Conservation (phyloP, 1,284 basidiomycete genomes). For the Moesziomyces antarcticus region DNA sequence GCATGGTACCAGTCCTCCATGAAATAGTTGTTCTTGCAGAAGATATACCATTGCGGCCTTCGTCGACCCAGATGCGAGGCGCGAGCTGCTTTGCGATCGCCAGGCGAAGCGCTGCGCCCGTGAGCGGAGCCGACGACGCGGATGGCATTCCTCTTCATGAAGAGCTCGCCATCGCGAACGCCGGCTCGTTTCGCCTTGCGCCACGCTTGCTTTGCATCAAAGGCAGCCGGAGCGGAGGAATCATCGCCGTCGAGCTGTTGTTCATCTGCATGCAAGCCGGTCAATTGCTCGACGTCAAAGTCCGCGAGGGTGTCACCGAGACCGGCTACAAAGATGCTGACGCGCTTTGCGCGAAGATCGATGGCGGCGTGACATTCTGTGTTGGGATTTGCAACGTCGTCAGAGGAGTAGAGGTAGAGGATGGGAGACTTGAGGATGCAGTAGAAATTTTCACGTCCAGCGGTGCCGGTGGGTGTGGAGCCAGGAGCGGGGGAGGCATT, state of each 20-base stretch:
- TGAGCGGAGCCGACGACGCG: slow-evolving; percentile 50
- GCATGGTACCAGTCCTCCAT: slow-evolving; percentile 92
- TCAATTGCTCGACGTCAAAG: slow-evolving; percentile 26
- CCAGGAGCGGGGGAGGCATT: slow-evolving; percentile 5
- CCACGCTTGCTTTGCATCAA: slow-evolving; percentile 27
- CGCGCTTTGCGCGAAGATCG: slow-evolving; percentile 60
- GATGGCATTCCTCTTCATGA: slow-evolving; percentile 64
- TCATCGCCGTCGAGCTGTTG: slow-evolving; percentile 18
- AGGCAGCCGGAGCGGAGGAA: slow-evolving; percentile 12
- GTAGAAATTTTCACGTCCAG: slow-evolving; percentile 54
- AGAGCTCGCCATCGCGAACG: slow-evolving; percentile 62
- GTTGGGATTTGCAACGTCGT: slow-evolving; percentile 47
- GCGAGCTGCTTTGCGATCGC: slow-evolving; percentile 13
- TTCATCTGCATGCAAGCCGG: slow-evolving; percentile 6
- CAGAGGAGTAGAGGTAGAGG: slow-evolving; percentile 65
- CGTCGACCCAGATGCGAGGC: slow-evolving; percentile 7
- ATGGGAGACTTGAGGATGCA: slow-evolving; percentile 64
- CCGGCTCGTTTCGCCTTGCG: slow-evolving; percentile 40
- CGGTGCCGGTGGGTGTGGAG: slow-evolving; percentile 23
- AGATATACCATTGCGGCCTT: slow-evolving; percentile 64
- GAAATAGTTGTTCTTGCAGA: slow-evolving; percentile 60
- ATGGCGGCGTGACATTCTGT: slow-evolving; percentile 65
- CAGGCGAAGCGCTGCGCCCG: slow-evolving; percentile 14
- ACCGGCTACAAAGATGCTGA: slow-evolving; percentile 59
- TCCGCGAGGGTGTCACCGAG: slow-evolving; percentile 61